Percentiles rank a stretch among this genome's conserved stretches.
Conservation (phyloP, 2,329 filamentous ascomycete species). For the Talaromyces sp. region DNA sequence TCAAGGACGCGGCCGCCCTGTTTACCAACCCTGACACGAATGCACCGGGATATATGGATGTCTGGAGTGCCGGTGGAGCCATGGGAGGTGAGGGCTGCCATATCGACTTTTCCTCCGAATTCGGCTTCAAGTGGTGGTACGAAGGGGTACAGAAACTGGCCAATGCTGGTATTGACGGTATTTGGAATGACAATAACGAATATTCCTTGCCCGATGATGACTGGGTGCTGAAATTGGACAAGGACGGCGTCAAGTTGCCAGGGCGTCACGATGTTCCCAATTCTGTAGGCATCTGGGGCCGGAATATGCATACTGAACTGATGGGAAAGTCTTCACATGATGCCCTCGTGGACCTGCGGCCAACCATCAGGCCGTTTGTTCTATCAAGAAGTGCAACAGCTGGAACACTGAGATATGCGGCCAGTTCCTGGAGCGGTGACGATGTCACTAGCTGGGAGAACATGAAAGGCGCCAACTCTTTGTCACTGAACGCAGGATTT, state of each 20-base stretch:
- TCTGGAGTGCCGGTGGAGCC: conserved; percentile 70
- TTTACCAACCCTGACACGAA: conserved; percentile 58
- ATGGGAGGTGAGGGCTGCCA: conserved; percentile 67
- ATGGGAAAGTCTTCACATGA: conserved; percentile 69
- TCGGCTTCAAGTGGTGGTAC: conserved; percentile 68
- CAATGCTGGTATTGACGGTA: conserved; percentile 62
- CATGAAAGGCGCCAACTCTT: conserved; percentile 67
- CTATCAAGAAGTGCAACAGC: conserved; percentile 67
- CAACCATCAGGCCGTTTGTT: conserved; percentile 61
- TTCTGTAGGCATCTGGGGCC: conserved; percentile 64
- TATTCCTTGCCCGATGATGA: conserved; percentile 63
- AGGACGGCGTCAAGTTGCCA: conserved; percentile 29
- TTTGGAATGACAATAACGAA: conserved; percentile 79
- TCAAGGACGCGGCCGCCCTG: conserved; percentile 56
- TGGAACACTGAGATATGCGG: conserved; percentile 65
- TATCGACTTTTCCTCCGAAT: conserved; percentile 66
- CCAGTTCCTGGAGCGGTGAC: conserved; percentile 71
- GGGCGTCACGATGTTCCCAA: conserved; percentile 35
- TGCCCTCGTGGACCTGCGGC: conserved; percentile 56
- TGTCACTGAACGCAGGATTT: conserved; percentile 65
- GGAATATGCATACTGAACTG: conserved; percentile 65
- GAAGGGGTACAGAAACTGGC: conserved; percentile 61
- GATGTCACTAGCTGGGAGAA: conserved; percentile 70
- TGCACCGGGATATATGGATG: conserved; percentile 53
- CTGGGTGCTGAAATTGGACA: conserved; percentile 59